These are phyloP conservation scores for Entonaema liquescens DNA, from an alignment of 495 filamentous ascomycete species.

Conservation along the genomic window DNA sequence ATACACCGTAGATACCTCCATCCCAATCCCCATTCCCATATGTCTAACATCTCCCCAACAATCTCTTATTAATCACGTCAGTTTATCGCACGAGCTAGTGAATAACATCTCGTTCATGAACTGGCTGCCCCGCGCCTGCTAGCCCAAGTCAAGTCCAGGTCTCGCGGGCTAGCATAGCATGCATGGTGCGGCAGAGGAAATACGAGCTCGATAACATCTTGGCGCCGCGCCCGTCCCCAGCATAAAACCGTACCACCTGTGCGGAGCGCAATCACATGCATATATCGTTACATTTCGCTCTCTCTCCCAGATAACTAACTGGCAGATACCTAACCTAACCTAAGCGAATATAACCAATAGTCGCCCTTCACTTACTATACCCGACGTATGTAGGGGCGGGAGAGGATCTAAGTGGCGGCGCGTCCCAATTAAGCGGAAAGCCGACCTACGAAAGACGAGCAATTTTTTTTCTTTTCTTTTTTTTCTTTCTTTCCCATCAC, in stretches of 20 bases:
- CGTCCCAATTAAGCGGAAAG: background rate
- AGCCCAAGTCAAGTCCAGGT: no score
- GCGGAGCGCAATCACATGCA: constrained; percentile 30
- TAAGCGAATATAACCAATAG: background rate
- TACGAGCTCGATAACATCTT: constrained; percentile 39
- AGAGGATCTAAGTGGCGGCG: background rate
- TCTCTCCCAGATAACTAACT: no score
- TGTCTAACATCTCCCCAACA: background rate
- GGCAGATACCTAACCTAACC: background rate
- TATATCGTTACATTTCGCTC: constrained; percentile 21
- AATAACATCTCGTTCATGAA: background rate
- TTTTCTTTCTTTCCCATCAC: no score
- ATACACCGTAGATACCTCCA: background rate
- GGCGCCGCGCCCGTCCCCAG: constrained; percentile 23
- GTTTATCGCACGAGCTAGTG: background rate
- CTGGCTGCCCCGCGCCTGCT: no score
- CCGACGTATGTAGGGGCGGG: background rate
- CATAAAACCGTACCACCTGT: background rate
- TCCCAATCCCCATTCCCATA: background rate
- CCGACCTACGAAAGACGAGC: background rate
- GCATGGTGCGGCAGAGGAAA: constrained; percentile 39
- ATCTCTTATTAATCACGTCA: background rate
- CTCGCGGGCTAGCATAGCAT: constrained; percentile 7
- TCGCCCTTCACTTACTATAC: background rate
- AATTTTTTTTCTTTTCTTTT: background rate